Evolutionary conservation across 805 yeast genomes (phyloP).

Genomic region (Kodamaea jinghongensis): DNA sequence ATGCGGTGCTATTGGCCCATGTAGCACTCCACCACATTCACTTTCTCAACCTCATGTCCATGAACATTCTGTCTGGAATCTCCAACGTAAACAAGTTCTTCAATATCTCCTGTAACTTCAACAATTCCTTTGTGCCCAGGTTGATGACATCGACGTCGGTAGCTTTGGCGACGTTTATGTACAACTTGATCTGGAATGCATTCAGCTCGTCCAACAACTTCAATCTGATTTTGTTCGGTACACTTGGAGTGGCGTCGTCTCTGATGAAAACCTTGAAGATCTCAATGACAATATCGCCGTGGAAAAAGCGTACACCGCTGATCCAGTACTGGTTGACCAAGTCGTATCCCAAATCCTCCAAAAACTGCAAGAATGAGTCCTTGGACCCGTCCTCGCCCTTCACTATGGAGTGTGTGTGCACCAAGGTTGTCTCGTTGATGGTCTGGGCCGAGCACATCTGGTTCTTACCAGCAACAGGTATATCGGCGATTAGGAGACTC

Average conservation of each 20-base stretch:
- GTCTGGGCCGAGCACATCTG: slow-evolving; percentile 61
- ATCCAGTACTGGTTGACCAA: slow-evolving; percentile 60
- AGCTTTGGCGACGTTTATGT: slow-evolving; percentile 64
- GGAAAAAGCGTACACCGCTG: slow-evolving; percentile 59
- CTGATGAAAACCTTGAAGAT: slow-evolving; percentile 47
- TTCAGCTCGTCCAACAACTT: slow-evolving; percentile 51
- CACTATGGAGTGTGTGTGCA: slow-evolving; percentile 43
- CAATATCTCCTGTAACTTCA: slow-evolving; percentile 61
- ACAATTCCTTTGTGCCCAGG: slow-evolving; percentile 61
- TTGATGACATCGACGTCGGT: slow-evolving; percentile 74
- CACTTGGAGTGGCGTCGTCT: slow-evolving; percentile 24
- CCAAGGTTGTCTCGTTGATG: slow-evolving; percentile 57
- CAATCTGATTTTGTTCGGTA: slow-evolving; percentile 25
- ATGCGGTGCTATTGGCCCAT: no score
- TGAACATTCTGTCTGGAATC: slow-evolving; percentile 73
- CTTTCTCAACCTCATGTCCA: slow-evolving; percentile 67
- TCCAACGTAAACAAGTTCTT: slow-evolving; percentile 64
- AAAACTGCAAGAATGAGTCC: slow-evolving; percentile 39
- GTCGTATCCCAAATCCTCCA: slow-evolving; percentile 71
- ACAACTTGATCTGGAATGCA: slow-evolving; percentile 59
- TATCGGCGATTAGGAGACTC: slow-evolving; percentile 66
- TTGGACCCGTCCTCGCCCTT: slow-evolving; percentile 12
- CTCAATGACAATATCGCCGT: slow-evolving; percentile 60
- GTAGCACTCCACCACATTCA: no score
- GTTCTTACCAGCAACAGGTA: slow-evolving; percentile 73